phyloP scores from a whole-genome alignment of 805 yeast genomes.

The Zygotorulaspora chibaensis region DNA sequence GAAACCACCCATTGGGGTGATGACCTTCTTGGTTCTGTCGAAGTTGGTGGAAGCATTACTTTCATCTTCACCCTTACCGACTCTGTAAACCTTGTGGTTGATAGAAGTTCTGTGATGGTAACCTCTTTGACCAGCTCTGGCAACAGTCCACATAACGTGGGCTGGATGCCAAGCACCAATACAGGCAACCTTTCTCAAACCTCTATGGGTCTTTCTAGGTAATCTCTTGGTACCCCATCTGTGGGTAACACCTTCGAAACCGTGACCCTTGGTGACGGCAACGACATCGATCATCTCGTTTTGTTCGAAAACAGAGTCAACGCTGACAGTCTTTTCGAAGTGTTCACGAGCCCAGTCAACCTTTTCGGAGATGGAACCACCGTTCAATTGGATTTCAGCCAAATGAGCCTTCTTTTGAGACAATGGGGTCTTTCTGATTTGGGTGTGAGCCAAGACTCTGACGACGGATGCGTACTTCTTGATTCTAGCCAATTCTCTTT shows the following conservation, averaged over 20 bases:
- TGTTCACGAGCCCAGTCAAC: constrained; percentile 98
- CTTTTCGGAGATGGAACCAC: constrained; percentile 97
- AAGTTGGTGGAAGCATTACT: constrained; percentile 92
- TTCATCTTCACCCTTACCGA: constrained; percentile 95
- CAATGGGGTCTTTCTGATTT: constrained; percentile 98
- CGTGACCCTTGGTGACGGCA: constrained; percentile 99
- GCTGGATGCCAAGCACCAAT: constrained; percentile 99
- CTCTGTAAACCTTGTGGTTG: constrained; percentile 99
- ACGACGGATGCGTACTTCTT: constrained; percentile 97
- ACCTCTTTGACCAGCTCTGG: constrained; percentile 99
- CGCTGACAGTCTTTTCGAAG: constrained; percentile 97
- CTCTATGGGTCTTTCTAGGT: constrained; percentile 99
- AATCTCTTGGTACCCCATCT: constrained; percentile 99
- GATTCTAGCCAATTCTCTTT: constrained; percentile 97
- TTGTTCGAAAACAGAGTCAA: constrained; percentile 95
- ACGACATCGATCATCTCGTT: constrained; percentile 97
- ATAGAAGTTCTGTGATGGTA: constrained; percentile 99
- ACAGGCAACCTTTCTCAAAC: constrained; percentile 99
- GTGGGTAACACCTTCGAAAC: constrained; percentile 99
- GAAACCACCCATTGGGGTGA: constrained; percentile 99
- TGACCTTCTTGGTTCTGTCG: constrained; percentile 99
- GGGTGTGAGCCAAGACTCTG: constrained; percentile 99
- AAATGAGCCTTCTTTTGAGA: constrained; percentile 99
- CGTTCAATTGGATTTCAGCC: constrained; percentile 99
- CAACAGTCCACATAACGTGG: constrained; percentile 99